These are phyloP conservation scores for Exophiala lecanii-corni DNA, from an alignment of 2,329 filamentous ascomycete genomes.

Conservation along the genomic window DNA sequence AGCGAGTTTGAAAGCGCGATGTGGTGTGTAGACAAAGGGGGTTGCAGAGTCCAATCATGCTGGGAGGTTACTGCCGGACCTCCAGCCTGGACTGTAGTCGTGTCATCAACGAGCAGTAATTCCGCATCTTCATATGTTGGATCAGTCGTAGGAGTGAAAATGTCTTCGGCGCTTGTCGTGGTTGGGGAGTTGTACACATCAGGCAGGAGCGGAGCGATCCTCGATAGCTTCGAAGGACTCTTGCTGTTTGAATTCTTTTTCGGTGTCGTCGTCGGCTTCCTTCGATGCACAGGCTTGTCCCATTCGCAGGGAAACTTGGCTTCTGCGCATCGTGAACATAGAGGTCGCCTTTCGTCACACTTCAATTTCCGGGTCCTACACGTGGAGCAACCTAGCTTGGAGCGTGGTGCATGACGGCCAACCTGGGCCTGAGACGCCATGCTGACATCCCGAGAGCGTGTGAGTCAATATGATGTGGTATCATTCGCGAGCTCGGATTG, in stretches of 20 bases:
- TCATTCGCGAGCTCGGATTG: too few relatives aligned
- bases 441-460: not conserved
- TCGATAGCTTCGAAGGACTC: not conserved
- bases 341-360: conserved; percentile 23
- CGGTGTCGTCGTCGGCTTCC: not conserved
- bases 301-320: conserved; percentile 34
- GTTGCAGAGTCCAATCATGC: too few relatives aligned
- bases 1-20: not conserved
- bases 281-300: conserved; percentile 26
- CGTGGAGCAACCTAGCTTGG: conserved; percentile 38
- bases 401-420: conserved; percentile 28
- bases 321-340: conserved; percentile 32
- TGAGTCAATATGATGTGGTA: not conserved
- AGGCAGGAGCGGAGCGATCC: not conserved
- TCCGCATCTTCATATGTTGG: not conserved
- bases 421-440: not conserved
- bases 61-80: not conserved
- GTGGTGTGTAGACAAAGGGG: conserved; percentile 1
- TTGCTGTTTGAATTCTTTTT: not conserved
- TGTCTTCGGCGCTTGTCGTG: not conserved
- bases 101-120: not conserved
- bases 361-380: conserved; percentile 25
- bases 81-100: not conserved
- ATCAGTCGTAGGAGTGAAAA: not conserved
- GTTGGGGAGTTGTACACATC: too few relatives aligned